phyloP scores from a whole-genome alignment of 2,329 filamentous ascomycete species.

The Huntiella decipiens region DNA sequence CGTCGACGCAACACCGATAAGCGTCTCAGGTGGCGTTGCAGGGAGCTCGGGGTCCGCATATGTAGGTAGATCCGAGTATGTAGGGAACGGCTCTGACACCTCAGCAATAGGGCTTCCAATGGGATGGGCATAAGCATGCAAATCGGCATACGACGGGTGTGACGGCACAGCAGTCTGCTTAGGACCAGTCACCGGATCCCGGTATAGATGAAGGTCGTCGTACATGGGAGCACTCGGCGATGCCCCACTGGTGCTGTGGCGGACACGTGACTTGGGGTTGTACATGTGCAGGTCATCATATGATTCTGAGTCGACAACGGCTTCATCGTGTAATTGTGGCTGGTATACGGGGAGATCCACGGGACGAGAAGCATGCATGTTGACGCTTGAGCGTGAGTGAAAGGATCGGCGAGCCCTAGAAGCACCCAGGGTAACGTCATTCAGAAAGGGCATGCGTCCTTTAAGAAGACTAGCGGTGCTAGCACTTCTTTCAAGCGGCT shows the following conservation, averaged over 20 bases:
- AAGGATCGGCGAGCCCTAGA: conserved; percentile 6
- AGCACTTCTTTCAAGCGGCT: conserved; percentile 8
- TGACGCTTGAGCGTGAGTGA: conserved; percentile 1
- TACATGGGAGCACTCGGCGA: conserved; percentile 16
- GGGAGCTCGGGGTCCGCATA: conserved; percentile 19
- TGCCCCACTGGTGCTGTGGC: conserved; percentile 11
- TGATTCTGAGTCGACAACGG: conserved; percentile 9
- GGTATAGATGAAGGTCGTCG: conserved; percentile 20
- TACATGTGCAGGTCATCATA: conserved; percentile 21
- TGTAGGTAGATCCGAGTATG: conserved; percentile 22
- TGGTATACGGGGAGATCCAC: conserved; percentile 15
- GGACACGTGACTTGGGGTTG: conserved; percentile 15
- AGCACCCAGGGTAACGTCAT: not conserved
- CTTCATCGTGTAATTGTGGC: conserved; percentile 13
- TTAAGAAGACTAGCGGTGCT: conserved; percentile 7
- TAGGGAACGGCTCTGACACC: conserved; percentile 15
- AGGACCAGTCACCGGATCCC: conserved; percentile 16
- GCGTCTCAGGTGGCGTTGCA: conserved; percentile 1
- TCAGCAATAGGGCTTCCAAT: conserved; percentile 17
- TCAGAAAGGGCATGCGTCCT: conserved; percentile 10
- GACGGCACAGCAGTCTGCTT: conserved; percentile 17
- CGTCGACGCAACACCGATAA: conserved; percentile 1
- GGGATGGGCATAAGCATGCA: conserved; percentile 20
- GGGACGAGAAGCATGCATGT: not conserved
- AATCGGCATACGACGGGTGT: conserved; percentile 19